Conservation (phyloP, 768 basidiomycete genomes). For the Tubosaeta sp. region DNA sequence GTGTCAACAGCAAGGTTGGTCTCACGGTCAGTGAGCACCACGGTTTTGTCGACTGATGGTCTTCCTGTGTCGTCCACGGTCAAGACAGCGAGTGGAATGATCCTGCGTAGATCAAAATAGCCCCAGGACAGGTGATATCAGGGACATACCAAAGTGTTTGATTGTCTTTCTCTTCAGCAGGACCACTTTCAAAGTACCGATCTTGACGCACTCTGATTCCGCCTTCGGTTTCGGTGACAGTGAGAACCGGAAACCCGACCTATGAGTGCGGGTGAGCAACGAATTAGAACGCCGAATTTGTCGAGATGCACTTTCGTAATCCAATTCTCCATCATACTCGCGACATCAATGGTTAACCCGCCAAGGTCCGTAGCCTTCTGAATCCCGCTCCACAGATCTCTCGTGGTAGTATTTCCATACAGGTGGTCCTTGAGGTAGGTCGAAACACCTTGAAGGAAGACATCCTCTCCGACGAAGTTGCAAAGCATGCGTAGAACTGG, state of each 20-base stretch:
- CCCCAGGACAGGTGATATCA: not conserved
- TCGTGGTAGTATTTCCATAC: slow-evolving; percentile 80
- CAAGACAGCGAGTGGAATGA: slow-evolving; percentile 71
- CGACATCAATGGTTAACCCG: slow-evolving; percentile 50
- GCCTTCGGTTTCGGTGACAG: slow-evolving; percentile 69
- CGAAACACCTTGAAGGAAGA: slow-evolving; percentile 84
- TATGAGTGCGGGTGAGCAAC: slow-evolving; percentile 10
- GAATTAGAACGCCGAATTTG: not conserved
- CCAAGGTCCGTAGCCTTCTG: slow-evolving; percentile 49
- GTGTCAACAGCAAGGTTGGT: slow-evolving; percentile 68
- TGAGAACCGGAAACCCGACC: slow-evolving; percentile 87
- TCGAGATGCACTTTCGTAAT: slow-evolving; percentile 56
- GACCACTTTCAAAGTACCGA: slow-evolving; percentile 85
- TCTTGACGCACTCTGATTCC: slow-evolving; percentile 84
- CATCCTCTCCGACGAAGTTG: slow-evolving; percentile 82
- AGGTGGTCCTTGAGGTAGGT: slow-evolving; percentile 87
- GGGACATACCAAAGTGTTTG: slow-evolving; percentile 72
- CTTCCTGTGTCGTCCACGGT: slow-evolving; percentile 60
- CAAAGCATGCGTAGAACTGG: slow-evolving; percentile 91
- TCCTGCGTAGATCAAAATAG: not conserved
- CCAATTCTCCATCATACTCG: slow-evolving; percentile 88
- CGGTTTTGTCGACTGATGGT: slow-evolving; percentile 51
- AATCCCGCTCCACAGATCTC: slow-evolving; percentile 87
- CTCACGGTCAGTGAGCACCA: slow-evolving; percentile 67
- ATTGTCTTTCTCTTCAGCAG: slow-evolving; percentile 75